Evolutionary conservation across 2,329 filamentous ascomycete species (phyloP).

Genomic region (Arachnomyces sp.): DNA sequence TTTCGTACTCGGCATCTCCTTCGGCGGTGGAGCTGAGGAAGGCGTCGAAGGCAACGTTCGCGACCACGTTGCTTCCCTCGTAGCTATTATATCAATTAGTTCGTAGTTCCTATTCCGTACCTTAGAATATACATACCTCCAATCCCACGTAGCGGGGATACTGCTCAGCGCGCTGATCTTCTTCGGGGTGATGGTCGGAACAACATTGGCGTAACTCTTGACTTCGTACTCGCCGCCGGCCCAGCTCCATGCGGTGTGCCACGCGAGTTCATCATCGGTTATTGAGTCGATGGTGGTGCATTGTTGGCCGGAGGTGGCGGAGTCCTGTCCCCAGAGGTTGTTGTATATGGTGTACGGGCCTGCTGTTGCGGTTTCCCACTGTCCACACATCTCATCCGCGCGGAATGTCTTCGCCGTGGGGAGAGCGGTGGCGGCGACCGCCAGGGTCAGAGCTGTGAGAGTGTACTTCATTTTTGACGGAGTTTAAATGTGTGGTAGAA

Average conservation of each 20-base stretch:
- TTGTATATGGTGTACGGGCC: conserved; percentile 46
- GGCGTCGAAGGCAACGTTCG: conserved; percentile 56
- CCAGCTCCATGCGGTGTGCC: conserved; percentile 42
- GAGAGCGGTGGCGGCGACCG: no score
- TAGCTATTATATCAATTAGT: conserved; percentile 32
- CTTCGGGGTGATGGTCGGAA: conserved; percentile 29
- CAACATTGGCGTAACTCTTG: conserved; percentile 43
- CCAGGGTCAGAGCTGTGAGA: no score
- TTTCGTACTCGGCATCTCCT: conserved; percentile 48
- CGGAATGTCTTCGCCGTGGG: no score
- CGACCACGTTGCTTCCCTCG: conserved; percentile 42
- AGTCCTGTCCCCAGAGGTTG: conserved; percentile 43
- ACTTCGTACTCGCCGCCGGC: conserved; percentile 33
- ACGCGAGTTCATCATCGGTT: conserved; percentile 30
- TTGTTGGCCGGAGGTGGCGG: conserved; percentile 32
- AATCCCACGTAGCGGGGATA: conserved; percentile 40
- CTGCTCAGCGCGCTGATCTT: conserved; percentile 30
- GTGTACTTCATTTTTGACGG: no score
- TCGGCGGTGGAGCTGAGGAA: conserved; percentile 47
- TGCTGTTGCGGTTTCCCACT: conserved; percentile 30
- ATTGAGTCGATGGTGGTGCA: conserved; percentile 36
- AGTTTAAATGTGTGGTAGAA: no score
- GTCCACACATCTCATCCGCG: conserved; percentile 26
- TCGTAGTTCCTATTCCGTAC: not conserved
- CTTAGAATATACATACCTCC: conserved; percentile 17